These are phyloP conservation scores for Gymnopilus dilepis DNA, from an alignment of 768 basidiomycete genomes.

Conservation along the genomic window DNA sequence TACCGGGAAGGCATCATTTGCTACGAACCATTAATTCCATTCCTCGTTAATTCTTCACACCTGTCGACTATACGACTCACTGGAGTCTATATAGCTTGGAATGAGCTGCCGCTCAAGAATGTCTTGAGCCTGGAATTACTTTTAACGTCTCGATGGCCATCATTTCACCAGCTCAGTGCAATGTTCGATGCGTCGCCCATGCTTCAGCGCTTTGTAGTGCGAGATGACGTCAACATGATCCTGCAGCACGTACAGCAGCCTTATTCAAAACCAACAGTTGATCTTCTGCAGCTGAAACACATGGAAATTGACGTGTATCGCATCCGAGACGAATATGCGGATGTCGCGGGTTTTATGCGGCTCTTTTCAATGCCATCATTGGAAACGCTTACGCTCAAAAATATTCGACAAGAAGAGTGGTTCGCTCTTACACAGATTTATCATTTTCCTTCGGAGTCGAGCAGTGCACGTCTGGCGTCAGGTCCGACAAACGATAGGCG, in stretches of 20 bases:
- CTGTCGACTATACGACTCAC: slow-evolving; percentile 26
- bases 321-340: slow-evolving; percentile 21
- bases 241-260: slow-evolving; percentile 29
- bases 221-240: slow-evolving; percentile 30
- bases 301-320: slow-evolving; percentile 28
- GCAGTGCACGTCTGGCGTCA: background rate
- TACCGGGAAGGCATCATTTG: slow-evolving; percentile 34
- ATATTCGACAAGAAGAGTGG: slow-evolving; percentile 24
- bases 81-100: slow-evolving; percentile 33
- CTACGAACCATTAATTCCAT: slow-evolving; percentile 27
- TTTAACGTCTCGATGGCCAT: slow-evolving; percentile 33
- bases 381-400: slow-evolving; percentile 20
- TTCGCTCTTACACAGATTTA: slow-evolving; percentile 10
- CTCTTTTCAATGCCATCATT: slow-evolving; percentile 24
- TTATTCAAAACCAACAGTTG: slow-evolving; percentile 17
- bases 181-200: slow-evolving; percentile 31
- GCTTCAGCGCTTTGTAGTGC: slow-evolving; percentile 29
- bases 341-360: slow-evolving; percentile 25
- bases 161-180: slow-evolving; percentile 19
- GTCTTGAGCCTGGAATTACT: slow-evolving; percentile 29
- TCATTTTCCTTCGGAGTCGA: slow-evolving; percentile 16
- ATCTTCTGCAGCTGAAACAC: slow-evolving; percentile 20
- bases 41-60: slow-evolving; percentile 28
- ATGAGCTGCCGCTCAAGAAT: slow-evolving; percentile 25
- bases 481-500: background rate